A percentile compares a stretch with the other conserved stretches of the same genome.
These are phyloP conservation scores for Aspergillus viridinutans DNA, from an alignment of 2,329 filamentous ascomycete species.

Conservation along the genomic window DNA sequence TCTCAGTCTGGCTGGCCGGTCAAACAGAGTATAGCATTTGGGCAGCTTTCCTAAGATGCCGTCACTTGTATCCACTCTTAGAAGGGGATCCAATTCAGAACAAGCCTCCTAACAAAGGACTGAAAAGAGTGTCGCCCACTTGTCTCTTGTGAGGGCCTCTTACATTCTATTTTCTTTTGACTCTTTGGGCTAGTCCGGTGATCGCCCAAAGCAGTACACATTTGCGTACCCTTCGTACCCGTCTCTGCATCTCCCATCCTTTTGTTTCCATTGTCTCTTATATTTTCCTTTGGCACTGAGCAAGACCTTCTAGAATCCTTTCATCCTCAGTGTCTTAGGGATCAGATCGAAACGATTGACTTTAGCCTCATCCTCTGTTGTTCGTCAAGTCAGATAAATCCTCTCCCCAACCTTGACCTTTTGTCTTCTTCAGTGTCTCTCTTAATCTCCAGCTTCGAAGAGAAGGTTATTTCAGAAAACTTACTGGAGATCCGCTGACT, in stretches of 20 bases:
- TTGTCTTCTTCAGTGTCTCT: background rate
- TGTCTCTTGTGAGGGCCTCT: conserved; percentile 9
- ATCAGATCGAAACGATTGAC: conserved; percentile 10
- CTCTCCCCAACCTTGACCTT: conserved; percentile 6
- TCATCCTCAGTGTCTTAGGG: conserved; percentile 10
- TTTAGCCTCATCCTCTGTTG: conserved; percentile 9
- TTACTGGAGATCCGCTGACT: background rate
- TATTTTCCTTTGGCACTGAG: conserved; percentile 8
- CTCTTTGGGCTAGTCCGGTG: conserved; percentile 8
- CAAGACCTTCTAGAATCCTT: conserved; percentile 25
- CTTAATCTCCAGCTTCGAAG: background rate
- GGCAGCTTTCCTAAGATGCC: conserved; percentile 14
- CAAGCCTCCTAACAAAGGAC: conserved; percentile 22
- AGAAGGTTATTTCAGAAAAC: conserved; percentile 1
- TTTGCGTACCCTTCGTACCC: conserved; percentile 3
- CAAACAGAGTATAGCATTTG: conserved; percentile 18
- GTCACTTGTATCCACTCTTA: conserved; percentile 19
- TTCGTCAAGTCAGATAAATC: conserved; percentile 12
- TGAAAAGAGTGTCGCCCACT: background rate
- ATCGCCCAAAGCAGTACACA: conserved; percentile 8
- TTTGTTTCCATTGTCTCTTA: conserved; percentile 12
- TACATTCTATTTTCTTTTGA: conserved; percentile 7
- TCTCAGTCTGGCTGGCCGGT: conserved; percentile 4
- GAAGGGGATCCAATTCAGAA: conserved; percentile 8
- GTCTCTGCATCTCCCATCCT: conserved; percentile 5